phyloP scores from a whole-genome alignment of 2,329 filamentous ascomycete species.

The Orbilia blumenaviensis region DNA sequence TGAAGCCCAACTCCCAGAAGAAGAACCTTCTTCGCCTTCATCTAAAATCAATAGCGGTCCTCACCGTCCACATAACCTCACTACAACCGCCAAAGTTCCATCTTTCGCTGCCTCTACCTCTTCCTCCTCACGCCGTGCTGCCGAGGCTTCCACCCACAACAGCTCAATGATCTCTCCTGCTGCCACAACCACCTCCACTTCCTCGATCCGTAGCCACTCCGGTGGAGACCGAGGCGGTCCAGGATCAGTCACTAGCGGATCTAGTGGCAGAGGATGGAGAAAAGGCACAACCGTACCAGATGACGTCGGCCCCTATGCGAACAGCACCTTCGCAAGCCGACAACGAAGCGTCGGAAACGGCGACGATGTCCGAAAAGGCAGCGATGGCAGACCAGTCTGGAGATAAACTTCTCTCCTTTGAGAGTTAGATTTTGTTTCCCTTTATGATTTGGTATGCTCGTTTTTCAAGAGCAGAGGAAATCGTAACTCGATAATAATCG shows the following conservation, averaged over 20 bases:
- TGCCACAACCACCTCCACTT: slow-evolving; percentile 44
- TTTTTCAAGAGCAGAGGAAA: neutral
- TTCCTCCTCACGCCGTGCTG: slow-evolving; percentile 43
- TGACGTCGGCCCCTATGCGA: slow-evolving; percentile 33
- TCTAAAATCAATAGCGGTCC: slow-evolving; percentile 9
- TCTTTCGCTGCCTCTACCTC: slow-evolving; percentile 45
- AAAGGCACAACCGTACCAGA: slow-evolving; percentile 28
- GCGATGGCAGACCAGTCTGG: slow-evolving; percentile 22
- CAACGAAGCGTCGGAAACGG: slow-evolving; percentile 28
- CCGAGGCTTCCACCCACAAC: slow-evolving; percentile 8
- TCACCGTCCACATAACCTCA: slow-evolving; percentile 46
- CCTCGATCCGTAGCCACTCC: slow-evolving; percentile 44
- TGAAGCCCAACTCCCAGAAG: slow-evolving; percentile 17
- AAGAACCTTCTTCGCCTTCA: neutral
- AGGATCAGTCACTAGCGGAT: slow-evolving; percentile 30
- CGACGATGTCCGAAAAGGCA: slow-evolving; percentile 3
- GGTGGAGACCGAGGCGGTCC: slow-evolving; percentile 26
- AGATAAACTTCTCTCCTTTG: slow-evolving; percentile 26
- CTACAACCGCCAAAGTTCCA: slow-evolving; percentile 24
- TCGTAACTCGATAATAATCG: neutral
- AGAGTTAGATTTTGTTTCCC: neutral
- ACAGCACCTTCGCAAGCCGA: slow-evolving; percentile 45
- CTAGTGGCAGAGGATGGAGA: slow-evolving; percentile 23
- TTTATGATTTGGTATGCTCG: neutral
- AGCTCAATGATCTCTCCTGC: slow-evolving; percentile 45